Conservation (phyloP, 2,329 filamentous ascomycete genomes). For the Westerdykella sp. region DNA sequence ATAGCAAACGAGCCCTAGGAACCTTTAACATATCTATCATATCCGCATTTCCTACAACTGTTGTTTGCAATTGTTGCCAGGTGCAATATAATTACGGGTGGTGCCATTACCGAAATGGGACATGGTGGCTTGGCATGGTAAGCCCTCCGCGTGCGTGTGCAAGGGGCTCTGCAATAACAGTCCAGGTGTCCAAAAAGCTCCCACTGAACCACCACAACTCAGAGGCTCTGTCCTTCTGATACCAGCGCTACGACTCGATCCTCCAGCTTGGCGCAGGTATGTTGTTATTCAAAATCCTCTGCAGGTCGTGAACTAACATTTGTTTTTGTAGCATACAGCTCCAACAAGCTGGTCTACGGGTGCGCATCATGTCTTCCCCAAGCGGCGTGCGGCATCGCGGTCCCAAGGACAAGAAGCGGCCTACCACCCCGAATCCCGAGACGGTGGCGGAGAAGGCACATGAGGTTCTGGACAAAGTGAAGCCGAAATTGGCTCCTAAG, state of each 20-base stretch:
- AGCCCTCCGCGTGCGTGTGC: background rate
- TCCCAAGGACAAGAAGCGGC: conserved; percentile 35
- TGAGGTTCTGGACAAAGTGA: conserved; percentile 26
- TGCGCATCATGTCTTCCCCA: conserved; percentile 34
- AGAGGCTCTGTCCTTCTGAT: background rate
- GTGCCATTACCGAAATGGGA: too few species aligned
- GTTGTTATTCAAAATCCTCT: background rate
- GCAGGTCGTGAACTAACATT: too few species aligned
- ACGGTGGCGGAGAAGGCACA: conserved; percentile 22
- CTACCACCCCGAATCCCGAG: conserved; percentile 33
- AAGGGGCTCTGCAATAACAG: background rate
- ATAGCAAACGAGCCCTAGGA: background rate
- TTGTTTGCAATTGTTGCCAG: too few species aligned
- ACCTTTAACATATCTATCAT: too few species aligned
- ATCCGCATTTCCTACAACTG: too few species aligned
- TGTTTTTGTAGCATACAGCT: too few species aligned
- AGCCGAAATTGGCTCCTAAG: conserved; percentile 25
- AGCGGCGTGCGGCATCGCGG: conserved; percentile 35
- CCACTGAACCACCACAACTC: background rate
- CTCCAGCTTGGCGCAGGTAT: background rate
- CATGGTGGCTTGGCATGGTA: too few species aligned
- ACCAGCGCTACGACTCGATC: background rate
- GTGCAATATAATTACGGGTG: too few species aligned
- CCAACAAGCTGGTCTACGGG: too few species aligned
- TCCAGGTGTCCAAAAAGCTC: background rate